Evolutionary conservation across 2,329 filamentous ascomycete genomes (phyloP).

Genomic region (Pseudogymnoascus sp.): DNA sequence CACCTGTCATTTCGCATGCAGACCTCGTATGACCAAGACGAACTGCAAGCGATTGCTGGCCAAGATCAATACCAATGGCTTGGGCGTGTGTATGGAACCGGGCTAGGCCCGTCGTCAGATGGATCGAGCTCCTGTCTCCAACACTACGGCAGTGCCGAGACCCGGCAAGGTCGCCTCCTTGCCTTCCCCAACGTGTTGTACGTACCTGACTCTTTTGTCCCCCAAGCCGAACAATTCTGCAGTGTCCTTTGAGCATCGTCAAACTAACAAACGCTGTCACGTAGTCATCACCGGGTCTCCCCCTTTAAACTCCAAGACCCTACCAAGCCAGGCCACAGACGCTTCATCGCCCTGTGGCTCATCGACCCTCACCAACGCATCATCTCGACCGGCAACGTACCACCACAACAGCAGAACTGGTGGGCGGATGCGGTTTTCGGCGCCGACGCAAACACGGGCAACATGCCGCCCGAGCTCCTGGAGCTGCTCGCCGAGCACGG

Average conservation of each 20-base stretch:
- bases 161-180: constrained; percentile 32
- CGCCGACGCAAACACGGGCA: constrained; percentile 13
- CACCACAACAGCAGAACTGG: constrained; percentile 42
- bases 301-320: constrained; percentile 42
- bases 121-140: constrained; percentile 28
- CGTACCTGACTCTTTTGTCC: neutral
- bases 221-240: neutral
- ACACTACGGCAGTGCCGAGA: constrained; percentile 31
- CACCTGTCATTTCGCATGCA: constrained; percentile 35
- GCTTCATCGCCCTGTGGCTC: constrained; percentile 49
- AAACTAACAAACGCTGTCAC: constrained; percentile 20
- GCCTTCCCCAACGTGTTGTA: constrained; percentile 34
- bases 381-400: constrained; percentile 42
- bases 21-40: constrained; percentile 18
- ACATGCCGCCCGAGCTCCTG: constrained; percentile 25
- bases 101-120: constrained; percentile 14
- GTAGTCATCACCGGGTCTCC: constrained; percentile 40
- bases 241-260: constrained; percentile 13
- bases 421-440: constrained; percentile 24
- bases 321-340: constrained; percentile 44
- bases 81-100: constrained; percentile 12
- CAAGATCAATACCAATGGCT: constrained; percentile 15
- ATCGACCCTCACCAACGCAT: constrained; percentile 47
- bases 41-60: constrained; percentile 10
- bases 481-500: constrained; percentile 16